A percentile compares a stretch with the other conserved stretches of the same genome.
Evolutionary conservation across 2,329 filamentous ascomycete species (phyloP).

Genomic region (Penicillium sp.): DNA sequence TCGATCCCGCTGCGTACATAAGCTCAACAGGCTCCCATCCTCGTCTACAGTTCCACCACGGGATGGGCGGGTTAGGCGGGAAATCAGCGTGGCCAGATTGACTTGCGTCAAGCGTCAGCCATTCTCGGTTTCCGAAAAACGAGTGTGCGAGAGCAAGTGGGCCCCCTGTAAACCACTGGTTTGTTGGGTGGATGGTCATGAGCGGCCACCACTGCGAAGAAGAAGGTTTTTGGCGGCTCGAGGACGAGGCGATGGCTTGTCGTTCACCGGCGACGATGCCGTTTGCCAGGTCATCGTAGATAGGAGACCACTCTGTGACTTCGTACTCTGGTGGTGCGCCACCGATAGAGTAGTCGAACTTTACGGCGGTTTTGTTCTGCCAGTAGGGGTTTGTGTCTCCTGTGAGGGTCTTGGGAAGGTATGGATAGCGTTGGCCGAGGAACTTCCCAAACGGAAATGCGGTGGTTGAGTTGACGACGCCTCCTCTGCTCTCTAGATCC

Average conservation of each 20-base stretch:
- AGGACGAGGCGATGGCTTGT: background rate
- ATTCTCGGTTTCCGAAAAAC: slow-evolving; percentile 7
- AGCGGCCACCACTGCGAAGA: background rate
- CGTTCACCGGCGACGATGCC: slow-evolving; percentile 14
- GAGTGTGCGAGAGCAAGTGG: slow-evolving; percentile 7
- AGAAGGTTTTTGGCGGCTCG: background rate
- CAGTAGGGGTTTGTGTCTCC: slow-evolving; percentile 16
- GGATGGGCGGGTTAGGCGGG: slow-evolving; percentile 16
- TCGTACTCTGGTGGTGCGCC: slow-evolving; percentile 1
- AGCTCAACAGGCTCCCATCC: slow-evolving; percentile 17
- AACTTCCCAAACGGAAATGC: slow-evolving; percentile 3
- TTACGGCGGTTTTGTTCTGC: slow-evolving; percentile 15
- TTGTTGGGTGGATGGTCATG: slow-evolving; percentile 14
- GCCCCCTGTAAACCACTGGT: slow-evolving; percentile 16
- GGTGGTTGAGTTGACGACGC: slow-evolving; percentile 1
- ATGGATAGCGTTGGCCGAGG: slow-evolving; percentile 14
- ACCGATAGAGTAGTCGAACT: slow-evolving; percentile 4
- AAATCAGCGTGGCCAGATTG: slow-evolving; percentile 15
- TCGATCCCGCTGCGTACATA: slow-evolving; percentile 12
- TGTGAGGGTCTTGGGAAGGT: slow-evolving; percentile 13
- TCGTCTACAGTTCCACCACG: slow-evolving; percentile 18
- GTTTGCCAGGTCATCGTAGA: slow-evolving; percentile 13
- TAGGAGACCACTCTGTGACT: slow-evolving; percentile 2
- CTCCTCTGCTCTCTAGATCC: background rate
- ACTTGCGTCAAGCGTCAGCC: slow-evolving; percentile 14